Conservation (phyloP, 1,139 yeast genomes). For the Hanseniaspora gamundiae region DNA sequence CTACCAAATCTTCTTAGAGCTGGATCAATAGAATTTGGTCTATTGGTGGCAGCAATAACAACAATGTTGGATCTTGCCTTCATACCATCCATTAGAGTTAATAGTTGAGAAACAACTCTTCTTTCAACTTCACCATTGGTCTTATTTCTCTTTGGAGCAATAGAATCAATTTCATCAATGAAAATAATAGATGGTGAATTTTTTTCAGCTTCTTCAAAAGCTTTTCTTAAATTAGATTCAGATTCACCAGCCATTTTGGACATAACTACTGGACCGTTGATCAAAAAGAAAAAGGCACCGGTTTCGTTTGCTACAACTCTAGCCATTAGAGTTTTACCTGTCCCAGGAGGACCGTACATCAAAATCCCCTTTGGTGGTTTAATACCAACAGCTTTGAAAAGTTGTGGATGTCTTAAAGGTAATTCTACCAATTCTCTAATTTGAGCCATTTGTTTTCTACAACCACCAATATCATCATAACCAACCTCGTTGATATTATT, state of each 20-base stretch:
- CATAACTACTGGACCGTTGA: slow-evolving; percentile 99
- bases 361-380: slow-evolving; percentile 95
- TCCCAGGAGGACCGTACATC: slow-evolving; percentile 98
- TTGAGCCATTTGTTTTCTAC: slow-evolving; percentile 98
- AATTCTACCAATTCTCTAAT: slow-evolving; percentile 93
- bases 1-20: slow-evolving; percentile 98
- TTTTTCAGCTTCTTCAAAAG: slow-evolving; percentile 98
- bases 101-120: slow-evolving; percentile 93
- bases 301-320: slow-evolving; percentile 99
- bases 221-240: slow-evolving; percentile 92
- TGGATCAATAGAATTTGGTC: slow-evolving; percentile 97
- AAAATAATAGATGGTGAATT: slow-evolving; percentile 95
- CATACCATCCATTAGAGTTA: slow-evolving; percentile 99
- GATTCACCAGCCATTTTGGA: slow-evolving; percentile 99
- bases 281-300: slow-evolving; percentile 94
- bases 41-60: slow-evolving; percentile 89
- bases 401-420: slow-evolving; percentile 94
- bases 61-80: slow-evolving; percentile 95
- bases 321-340: slow-evolving; percentile 98
- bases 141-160: slow-evolving; percentile 99
- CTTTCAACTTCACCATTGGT: slow-evolving; percentile 98
- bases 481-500: slow-evolving; percentile 93
- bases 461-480: slow-evolving; percentile 97
- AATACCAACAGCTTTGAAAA: slow-evolving; percentile 92
- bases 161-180: slow-evolving; percentile 96